These are phyloP conservation scores for Fusarium sp. DNA, from an alignment of 2,329 filamentous ascomycete species.

Conservation along the genomic window DNA sequence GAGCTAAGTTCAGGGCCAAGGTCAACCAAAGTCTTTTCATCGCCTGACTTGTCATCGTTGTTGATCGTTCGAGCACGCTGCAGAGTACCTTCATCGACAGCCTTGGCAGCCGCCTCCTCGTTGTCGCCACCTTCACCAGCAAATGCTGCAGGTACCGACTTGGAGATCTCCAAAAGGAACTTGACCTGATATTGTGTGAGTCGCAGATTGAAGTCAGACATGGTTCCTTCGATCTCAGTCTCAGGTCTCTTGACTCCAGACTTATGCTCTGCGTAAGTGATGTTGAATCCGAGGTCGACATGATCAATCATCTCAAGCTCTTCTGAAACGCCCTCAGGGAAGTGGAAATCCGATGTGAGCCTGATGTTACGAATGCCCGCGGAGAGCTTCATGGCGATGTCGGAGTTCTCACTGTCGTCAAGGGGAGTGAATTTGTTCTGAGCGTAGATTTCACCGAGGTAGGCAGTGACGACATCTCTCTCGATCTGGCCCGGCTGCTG, in stretches of 20 bases:
- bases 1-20: slow-evolving; percentile 79
- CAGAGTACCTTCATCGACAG: slow-evolving; percentile 72
- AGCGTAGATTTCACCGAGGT: slow-evolving; percentile 96
- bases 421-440: slow-evolving; percentile 92
- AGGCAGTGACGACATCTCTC: slow-evolving; percentile 89
- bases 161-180: slow-evolving; percentile 88
- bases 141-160: slow-evolving; percentile 90
- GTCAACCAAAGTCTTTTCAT: slow-evolving; percentile 63
- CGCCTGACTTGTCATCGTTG: slow-evolving; percentile 50
- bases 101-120: slow-evolving; percentile 79
- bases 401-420: slow-evolving; percentile 79
- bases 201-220: slow-evolving; percentile 93
- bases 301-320: slow-evolving; percentile 97
- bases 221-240: slow-evolving; percentile 88
- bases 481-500: slow-evolving; percentile 77
- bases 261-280: slow-evolving; percentile 91
- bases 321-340: slow-evolving; percentile 77
- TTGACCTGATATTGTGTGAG: slow-evolving; percentile 93
- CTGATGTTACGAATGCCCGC: slow-evolving; percentile 93
- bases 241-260: slow-evolving; percentile 84
- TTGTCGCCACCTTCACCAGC: slow-evolving; percentile 74
- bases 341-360: slow-evolving; percentile 90
- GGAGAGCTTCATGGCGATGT: slow-evolving; percentile 88
- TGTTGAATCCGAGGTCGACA: slow-evolving; percentile 91
- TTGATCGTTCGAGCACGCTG: slow-evolving; percentile 62